phyloP scores from a whole-genome alignment of 495 filamentous ascomycete genomes.

The Astrocystis sublimbata region DNA sequence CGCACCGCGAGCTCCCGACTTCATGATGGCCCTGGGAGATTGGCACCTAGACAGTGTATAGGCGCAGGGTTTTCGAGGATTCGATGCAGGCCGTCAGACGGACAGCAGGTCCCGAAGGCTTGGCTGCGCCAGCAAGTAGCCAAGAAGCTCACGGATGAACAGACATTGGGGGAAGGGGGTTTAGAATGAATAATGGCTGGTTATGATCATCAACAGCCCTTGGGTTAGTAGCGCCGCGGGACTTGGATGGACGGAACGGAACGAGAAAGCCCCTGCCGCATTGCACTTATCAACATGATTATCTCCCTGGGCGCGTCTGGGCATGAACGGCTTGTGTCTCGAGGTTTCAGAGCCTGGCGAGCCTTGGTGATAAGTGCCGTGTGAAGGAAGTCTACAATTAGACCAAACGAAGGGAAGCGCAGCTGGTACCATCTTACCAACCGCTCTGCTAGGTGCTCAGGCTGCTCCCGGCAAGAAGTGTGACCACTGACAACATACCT shows the following conservation, averaged over 20 bases:
- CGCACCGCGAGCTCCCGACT: not conserved
- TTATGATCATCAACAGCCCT: slow-evolving; percentile 9
- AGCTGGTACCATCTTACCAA: not conserved
- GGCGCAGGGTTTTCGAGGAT: slow-evolving; percentile 9
- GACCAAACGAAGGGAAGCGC: not conserved
- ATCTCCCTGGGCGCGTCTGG: slow-evolving; percentile 10
- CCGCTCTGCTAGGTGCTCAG: not conserved
- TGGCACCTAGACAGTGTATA: not conserved
- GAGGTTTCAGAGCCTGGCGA: not conserved
- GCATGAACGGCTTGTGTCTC: slow-evolving; percentile 4
- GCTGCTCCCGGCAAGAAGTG: slow-evolving; percentile 11
- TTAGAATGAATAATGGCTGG: not conserved
- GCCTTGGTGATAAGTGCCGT: not conserved
- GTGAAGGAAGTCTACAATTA: not conserved
- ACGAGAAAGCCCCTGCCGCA: slow-evolving; percentile 18
- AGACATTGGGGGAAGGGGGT: slow-evolving; percentile 1
- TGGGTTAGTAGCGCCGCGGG: slow-evolving; percentile 5
- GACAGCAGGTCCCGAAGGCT: slow-evolving; percentile 19
- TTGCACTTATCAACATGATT: slow-evolving; percentile 13
- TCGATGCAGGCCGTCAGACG: slow-evolving; percentile 20
- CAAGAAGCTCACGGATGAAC: slow-evolving; percentile 7
- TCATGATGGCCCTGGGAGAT: not conserved
- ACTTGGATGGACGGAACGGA: slow-evolving; percentile 16
- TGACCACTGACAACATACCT: not conserved
- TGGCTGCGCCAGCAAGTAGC: slow-evolving; percentile 18